Base-by-base conservation (phyloP, 2,329 filamentous ascomycete genomes). In the Tolypocladium sp. region DNA sequence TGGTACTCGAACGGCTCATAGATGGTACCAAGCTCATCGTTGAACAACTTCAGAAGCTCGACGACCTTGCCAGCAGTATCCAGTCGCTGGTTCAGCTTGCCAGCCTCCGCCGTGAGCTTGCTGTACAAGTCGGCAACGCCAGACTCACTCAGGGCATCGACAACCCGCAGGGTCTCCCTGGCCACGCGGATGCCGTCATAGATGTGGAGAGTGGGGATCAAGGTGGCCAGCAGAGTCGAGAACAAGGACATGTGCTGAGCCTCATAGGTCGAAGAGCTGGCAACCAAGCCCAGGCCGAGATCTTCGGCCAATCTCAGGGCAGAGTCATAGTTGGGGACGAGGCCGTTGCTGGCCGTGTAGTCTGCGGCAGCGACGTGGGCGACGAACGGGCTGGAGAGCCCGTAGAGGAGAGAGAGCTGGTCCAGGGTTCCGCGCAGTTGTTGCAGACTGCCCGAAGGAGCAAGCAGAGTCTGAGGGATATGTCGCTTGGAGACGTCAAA, bases 221-320 rank as follows among this genome's bases (percentile, higher is more conserved):
- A 77, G 53, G 84, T 86, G 25, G 92, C 89, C 62, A 96, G 78
- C 30, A 96, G 77, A 4, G 91, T 96, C 1, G 92, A 85, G 67
- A 96, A 87, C n/a, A 96, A 77, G 9, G 92, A 84, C 89, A 96
- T 96, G 77, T 99, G 94, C 80, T 99, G 94, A 55, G 89, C 83
- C 78, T 99, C 94, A 66, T 95, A 92, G 37, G 90, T 86, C 37
- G 92, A 96, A 57, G 86, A 85, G 72, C 91, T 96, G 63, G 90
- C 84, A 54, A 99, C 85, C 49, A 99, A 81, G 54, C 88, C 92
- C 35, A 97, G 80, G 20, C 94, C 93, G 17, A 97, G 83, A 66
- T 97, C 94, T 73, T 97, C 94, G 10, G 91, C 89, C 55, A 93
- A 77, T 63, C 87, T 84, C 68, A 97, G 80, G 4, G 91, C 88